Evolutionary conservation across 1,139 yeast species (phyloP).

Genomic region (Yamadazyma dushanensis): DNA sequence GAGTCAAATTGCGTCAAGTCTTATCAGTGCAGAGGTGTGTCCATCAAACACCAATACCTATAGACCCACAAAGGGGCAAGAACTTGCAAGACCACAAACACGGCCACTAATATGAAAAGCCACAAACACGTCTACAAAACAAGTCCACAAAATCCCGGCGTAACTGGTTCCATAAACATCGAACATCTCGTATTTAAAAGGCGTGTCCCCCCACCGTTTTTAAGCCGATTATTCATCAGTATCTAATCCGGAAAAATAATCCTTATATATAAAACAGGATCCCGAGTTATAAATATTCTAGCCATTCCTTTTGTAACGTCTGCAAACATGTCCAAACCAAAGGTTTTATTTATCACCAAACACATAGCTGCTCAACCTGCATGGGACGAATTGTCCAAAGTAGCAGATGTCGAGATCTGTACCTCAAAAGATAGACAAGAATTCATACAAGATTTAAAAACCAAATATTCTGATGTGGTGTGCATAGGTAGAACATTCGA

Average conservation of each 20-base stretch:
- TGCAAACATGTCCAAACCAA: conserved; percentile 34
- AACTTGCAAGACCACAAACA: too few relatives aligned
- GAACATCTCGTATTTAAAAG: too few relatives aligned
- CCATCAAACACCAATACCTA: background rate
- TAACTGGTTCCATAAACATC: too few relatives aligned
- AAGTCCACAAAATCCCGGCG: too few relatives aligned
- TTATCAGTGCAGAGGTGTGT: too few relatives aligned
- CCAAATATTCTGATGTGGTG: conserved; percentile 47
- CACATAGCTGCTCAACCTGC: conserved; percentile 48
- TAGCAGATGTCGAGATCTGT: conserved; percentile 53
- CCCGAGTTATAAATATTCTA: background rate
- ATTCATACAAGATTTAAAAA: conserved; percentile 51
- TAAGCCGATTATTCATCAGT: too few relatives aligned
- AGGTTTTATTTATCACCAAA: conserved; percentile 62
- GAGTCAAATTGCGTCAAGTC: too few relatives aligned
- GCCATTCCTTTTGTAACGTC: background rate
- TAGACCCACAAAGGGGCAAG: too few relatives aligned
- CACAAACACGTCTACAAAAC: too few relatives aligned
- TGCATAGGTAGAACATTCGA: conserved; percentile 55
- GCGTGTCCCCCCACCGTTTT: too few relatives aligned
- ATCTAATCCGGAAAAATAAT: conserved; percentile 1
- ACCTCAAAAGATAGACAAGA: conserved; percentile 47
- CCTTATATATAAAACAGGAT: conserved; percentile 1
- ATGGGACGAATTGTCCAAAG: conserved; percentile 49
- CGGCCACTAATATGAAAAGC: too few relatives aligned